These are phyloP conservation scores for Exserohilum rostratum DNA, from an alignment of 2,329 filamentous ascomycete genomes.

Conservation along the genomic window DNA sequence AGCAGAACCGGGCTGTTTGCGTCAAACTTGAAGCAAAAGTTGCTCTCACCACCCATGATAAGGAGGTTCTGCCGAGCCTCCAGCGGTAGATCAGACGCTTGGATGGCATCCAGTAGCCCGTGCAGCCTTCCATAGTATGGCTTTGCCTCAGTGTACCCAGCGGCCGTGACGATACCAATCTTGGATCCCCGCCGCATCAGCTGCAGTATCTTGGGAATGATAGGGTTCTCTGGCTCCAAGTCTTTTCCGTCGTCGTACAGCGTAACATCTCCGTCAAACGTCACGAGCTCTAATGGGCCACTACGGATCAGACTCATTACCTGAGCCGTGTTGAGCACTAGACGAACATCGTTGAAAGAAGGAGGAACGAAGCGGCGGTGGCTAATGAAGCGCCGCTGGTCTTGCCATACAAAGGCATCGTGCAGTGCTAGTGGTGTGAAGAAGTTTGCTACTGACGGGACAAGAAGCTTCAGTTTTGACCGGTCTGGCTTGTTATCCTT, in stretches of 20 bases:
- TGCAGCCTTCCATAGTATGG: conserved; percentile 87
- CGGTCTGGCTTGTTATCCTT: conserved; percentile 67
- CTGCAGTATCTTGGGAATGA: conserved; percentile 71
- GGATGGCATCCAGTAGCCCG: conserved; percentile 82
- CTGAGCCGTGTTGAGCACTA: conserved; percentile 94
- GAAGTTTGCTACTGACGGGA: conserved; percentile 90
- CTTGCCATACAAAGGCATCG: conserved; percentile 90
- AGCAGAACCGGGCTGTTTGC: conserved; percentile 69
- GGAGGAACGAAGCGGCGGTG: conserved; percentile 91
- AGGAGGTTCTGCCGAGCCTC: conserved; percentile 78
- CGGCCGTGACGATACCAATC: conserved; percentile 95
- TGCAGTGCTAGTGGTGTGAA: conserved; percentile 88
- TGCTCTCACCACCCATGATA: conserved; percentile 94
- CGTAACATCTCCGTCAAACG: conserved; percentile 97
- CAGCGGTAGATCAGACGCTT: conserved; percentile 66
- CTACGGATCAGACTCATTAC: conserved; percentile 83
- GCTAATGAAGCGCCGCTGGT: conserved; percentile 83
- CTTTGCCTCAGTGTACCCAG: conserved; percentile 87
- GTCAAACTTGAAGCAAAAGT: conserved; percentile 88
- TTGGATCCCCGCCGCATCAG: conserved; percentile 79
- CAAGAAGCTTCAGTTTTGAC: conserved; percentile 90
- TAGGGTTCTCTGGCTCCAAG: conserved; percentile 74
- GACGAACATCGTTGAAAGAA: conserved; percentile 93
- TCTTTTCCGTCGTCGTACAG: conserved; percentile 84
- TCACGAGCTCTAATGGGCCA: conserved; percentile 80